Conservation (phyloP, 2,329 filamentous ascomycete genomes). For the Cercospora sp. region DNA sequence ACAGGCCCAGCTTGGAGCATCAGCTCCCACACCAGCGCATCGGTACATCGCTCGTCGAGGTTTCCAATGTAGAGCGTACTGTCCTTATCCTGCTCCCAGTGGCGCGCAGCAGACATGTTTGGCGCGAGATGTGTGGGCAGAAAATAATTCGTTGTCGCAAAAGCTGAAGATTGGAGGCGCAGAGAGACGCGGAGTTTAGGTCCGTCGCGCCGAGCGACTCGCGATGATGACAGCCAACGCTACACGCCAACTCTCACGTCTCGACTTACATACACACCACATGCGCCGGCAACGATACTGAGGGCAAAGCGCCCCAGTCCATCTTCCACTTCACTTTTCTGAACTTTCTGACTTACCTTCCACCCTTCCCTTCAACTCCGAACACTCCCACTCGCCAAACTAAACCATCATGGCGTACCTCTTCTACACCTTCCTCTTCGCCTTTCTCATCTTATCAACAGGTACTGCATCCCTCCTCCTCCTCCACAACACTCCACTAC, state of each 20-base stretch:
- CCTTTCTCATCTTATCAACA: constrained; percentile 70
- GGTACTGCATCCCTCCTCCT: constrained; percentile 48
- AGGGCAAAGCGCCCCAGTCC: constrained; percentile 11
- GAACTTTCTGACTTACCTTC: background rate
- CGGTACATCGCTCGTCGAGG: constrained; percentile 91
- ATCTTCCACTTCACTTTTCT: constrained; percentile 6
- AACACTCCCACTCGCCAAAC: background rate
- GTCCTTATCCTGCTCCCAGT: constrained; percentile 94
- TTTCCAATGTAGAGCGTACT: constrained; percentile 98
- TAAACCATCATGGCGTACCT: constrained; percentile 67
- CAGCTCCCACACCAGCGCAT: constrained; percentile 91
- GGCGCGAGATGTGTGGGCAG: constrained; percentile 12
- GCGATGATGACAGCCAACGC: background rate
- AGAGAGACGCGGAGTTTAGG: background rate
- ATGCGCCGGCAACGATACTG: constrained; percentile 14
- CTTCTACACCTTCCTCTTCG: constrained; percentile 73
- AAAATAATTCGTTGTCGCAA: background rate
- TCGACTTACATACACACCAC: background rate
- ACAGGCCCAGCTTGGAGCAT: constrained; percentile 98
- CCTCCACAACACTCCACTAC: constrained; percentile 1
- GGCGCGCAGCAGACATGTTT: constrained; percentile 68
- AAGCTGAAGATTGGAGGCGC: constrained; percentile 8
- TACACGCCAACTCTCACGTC: background rate
- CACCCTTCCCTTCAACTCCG: background rate
- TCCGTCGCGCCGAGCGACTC: background rate